Percentiles rank a stretch among this genome's conserved stretches.
Evolutionary conservation across 495 filamentous ascomycete genomes (phyloP).

Genomic region (Xylaria intraflava): DNA sequence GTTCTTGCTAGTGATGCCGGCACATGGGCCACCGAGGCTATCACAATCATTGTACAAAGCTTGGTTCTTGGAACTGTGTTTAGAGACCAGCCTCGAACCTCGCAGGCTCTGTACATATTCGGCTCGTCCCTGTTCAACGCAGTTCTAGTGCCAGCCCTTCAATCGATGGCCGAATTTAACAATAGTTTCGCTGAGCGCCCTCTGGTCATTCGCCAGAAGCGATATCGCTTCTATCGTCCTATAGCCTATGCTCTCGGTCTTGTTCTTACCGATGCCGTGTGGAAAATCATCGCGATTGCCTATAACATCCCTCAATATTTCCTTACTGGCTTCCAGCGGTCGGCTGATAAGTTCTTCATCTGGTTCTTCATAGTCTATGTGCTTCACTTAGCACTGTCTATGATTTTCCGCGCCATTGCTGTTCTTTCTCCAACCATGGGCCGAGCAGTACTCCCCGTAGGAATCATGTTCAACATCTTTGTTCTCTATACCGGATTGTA

Average conservation of each 20-base stretch:
- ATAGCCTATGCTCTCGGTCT: constrained; percentile 53
- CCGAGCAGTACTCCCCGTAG: constrained; percentile 75
- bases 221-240: constrained; percentile 60
- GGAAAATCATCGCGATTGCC: constrained; percentile 39
- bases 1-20: constrained; percentile 14
- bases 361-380: constrained; percentile 62
- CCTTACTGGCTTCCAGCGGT: constrained; percentile 66
- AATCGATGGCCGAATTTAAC: constrained; percentile 54
- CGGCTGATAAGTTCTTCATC: constrained; percentile 65
- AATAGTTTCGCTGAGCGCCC: constrained; percentile 53
- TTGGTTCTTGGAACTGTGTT: constrained; percentile 25
- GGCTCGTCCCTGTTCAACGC: constrained; percentile 40
- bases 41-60: constrained; percentile 17
- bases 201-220: constrained; percentile 58
- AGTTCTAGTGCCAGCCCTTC: constrained; percentile 31
- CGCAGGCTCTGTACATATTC: constrained; percentile 2
- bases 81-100: constrained; percentile 14
- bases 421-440: constrained; percentile 63
- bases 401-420: constrained; percentile 72
- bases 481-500: constrained; percentile 82
- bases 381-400: constrained; percentile 62
- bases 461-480: constrained; percentile 67
- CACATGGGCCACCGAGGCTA: constrained; percentile 18
- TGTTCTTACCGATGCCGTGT: constrained; percentile 44
- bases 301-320: constrained; percentile 75